phyloP scores from a whole-genome alignment of 805 yeast species.

The Starmerella powellii region DNA sequence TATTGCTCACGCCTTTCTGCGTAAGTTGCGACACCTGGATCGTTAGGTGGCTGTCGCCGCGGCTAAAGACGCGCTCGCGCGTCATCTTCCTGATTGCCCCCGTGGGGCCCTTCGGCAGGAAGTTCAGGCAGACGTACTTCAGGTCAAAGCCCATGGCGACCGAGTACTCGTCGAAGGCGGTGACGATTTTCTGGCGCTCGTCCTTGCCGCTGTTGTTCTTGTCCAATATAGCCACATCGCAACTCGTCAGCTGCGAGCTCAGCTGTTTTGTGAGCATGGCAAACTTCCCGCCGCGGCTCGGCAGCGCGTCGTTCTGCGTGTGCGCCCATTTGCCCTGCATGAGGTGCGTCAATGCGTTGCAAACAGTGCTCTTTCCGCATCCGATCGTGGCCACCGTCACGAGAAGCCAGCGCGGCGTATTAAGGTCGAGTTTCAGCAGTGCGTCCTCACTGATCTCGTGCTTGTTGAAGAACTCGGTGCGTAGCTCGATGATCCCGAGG shows the following conservation, averaged over 20 bases:
- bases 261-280: slow-evolving; percentile 13
- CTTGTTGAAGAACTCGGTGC: slow-evolving; percentile 50
- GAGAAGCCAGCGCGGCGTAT: slow-evolving; percentile 41
- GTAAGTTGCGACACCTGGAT: slow-evolving; percentile 42
- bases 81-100: slow-evolving; percentile 42
- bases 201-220: slow-evolving; percentile 65
- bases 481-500: slow-evolving; percentile 60
- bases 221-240: slow-evolving; percentile 56
- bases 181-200: slow-evolving; percentile 59
- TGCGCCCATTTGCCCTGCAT: slow-evolving; percentile 50
- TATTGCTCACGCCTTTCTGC: slow-evolving; percentile 39
- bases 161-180: slow-evolving; percentile 37
- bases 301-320: slow-evolving; percentile 69
- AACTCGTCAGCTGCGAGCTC: slow-evolving; percentile 28
- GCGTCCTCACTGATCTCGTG: slow-evolving; percentile 49
- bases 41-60: slow-evolving; percentile 87
- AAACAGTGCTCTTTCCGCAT: slow-evolving; percentile 85
- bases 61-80: slow-evolving; percentile 40
- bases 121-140: slow-evolving; percentile 57
- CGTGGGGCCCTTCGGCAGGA: slow-evolving; percentile 36
- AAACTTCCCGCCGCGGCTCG: slow-evolving; percentile 26
- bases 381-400: slow-evolving; percentile 86
- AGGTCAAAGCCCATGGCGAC: slow-evolving; percentile 37
- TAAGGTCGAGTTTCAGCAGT: slow-evolving; percentile 36
- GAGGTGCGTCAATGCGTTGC: slow-evolving; percentile 44